These are phyloP conservation scores for Hydnum rufescens DNA, from an alignment of 768 basidiomycete genomes.

Conservation along the genomic window DNA sequence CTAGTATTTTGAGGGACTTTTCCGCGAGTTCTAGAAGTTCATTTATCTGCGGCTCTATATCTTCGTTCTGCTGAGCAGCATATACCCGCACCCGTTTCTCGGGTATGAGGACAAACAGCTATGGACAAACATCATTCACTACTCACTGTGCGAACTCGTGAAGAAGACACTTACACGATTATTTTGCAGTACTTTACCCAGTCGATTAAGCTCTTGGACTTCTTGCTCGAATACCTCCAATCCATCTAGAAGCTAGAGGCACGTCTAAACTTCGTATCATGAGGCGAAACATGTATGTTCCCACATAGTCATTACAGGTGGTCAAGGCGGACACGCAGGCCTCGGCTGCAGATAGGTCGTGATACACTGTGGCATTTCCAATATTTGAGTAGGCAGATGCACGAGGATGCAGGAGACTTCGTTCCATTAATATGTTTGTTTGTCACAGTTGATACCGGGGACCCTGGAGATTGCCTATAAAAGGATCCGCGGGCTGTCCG, in stretches of 20 bases:
- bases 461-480: neutral
- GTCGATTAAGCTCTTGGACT: slow-evolving; percentile 6
- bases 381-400: neutral
- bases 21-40: slow-evolving; percentile 9
- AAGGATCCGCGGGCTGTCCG: neutral
- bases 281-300: neutral
- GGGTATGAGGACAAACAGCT: slow-evolving; percentile 9
- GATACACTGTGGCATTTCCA: neutral
- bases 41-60: slow-evolving; percentile 7
- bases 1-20: slow-evolving; percentile 9
- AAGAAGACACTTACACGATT: slow-evolving; percentile 6
- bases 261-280: neutral
- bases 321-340: neutral
- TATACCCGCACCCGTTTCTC: slow-evolving; percentile 6
- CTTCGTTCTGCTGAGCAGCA: slow-evolving; percentile 6
- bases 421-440: neutral
- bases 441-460: neutral
- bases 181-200: slow-evolving; percentile 7
- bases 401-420: slow-evolving; percentile 3
- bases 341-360: neutral
- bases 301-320: neutral
- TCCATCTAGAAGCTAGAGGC: slow-evolving; percentile 2
- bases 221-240: slow-evolving; percentile 1
- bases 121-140: neutral
- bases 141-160: neutral